Percentiles rank a stretch among this genome's conserved stretches.
These are phyloP conservation scores for Penicillium concentricum DNA, from an alignment of 2,329 filamentous ascomycete genomes.

Conservation along the genomic window DNA sequence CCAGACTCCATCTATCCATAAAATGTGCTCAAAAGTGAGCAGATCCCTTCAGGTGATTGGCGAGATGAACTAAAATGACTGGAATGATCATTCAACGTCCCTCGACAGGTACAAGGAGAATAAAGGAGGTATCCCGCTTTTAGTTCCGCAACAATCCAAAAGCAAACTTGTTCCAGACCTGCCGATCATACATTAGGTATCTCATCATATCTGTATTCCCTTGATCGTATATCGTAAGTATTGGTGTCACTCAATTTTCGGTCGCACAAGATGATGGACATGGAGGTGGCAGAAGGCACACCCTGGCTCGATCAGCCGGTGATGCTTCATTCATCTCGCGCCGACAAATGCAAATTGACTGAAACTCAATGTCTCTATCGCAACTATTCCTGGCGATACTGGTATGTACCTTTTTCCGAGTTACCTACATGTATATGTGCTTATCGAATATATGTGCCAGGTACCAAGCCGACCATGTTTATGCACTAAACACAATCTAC, in stretches of 20 bases:
- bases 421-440: neutral
- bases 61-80: neutral
- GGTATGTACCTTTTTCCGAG: constrained; percentile 20
- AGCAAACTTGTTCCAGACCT: neutral
- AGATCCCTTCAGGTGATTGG: constrained; percentile 16
- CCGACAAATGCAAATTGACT: constrained; percentile 29
- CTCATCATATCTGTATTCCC: neutral
- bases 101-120: neutral
- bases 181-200: neutral
- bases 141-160: constrained; percentile 6
- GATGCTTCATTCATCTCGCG: constrained; percentile 32
- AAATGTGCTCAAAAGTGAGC: constrained; percentile 33
- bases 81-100: neutral
- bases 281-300: constrained; percentile 17
- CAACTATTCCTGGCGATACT: constrained; percentile 29
- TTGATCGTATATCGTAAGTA: neutral
- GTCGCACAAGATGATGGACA: constrained; percentile 15
- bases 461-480: constrained; percentile 57
- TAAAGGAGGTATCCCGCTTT: constrained; percentile 11
- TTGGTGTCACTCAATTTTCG: neutral
- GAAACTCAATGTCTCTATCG: constrained; percentile 32
- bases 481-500: constrained; percentile 53
- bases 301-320: constrained; percentile 36
- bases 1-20: neutral
- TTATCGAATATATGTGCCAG: constrained; percentile 27